These are phyloP conservation scores for Salix udensis DNA, from an alignment of 345 rosid species.

Conservation along the genomic window DNA sequence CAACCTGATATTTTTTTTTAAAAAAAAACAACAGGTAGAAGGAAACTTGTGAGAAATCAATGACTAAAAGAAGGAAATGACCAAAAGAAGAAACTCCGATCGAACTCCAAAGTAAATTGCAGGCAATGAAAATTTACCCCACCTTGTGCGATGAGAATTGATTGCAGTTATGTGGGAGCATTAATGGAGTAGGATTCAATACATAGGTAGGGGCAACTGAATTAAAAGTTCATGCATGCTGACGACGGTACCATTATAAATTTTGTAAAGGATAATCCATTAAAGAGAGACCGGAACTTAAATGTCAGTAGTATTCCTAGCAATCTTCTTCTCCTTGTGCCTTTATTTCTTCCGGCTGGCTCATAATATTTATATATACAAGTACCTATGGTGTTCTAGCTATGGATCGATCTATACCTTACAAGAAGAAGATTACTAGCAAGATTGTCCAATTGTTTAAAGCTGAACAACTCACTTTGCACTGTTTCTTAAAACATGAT, in stretches of 20 bases:
- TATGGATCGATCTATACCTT: neutral
- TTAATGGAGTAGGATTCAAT: neutral
- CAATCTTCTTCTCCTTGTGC: neutral
- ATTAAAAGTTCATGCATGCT: neutral
- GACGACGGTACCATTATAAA: neutral
- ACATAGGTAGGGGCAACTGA: neutral
- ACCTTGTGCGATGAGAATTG: neutral
- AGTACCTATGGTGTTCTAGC: neutral
- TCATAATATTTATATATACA: neutral
- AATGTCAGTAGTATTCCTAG: neutral
- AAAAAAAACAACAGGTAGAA: neutral
- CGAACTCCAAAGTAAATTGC: neutral
- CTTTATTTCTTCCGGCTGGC: neutral
- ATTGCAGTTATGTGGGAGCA: neutral
- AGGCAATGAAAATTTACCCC: neutral
- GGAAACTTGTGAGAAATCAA: neutral
- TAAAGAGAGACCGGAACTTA: slow-evolving; percentile 7
- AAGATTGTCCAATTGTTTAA: neutral
- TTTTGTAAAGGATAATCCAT: neutral
- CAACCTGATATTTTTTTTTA: slow-evolving; percentile 32
- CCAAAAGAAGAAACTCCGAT: neutral
- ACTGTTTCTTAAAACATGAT: neutral
- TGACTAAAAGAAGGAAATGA: neutral
- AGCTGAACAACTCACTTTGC: neutral
- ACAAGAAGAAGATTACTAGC: neutral